These are phyloP conservation scores for Tolypocladium ovalisporum DNA, from an alignment of 2,329 filamentous ascomycete species.

Conservation along the genomic window DNA sequence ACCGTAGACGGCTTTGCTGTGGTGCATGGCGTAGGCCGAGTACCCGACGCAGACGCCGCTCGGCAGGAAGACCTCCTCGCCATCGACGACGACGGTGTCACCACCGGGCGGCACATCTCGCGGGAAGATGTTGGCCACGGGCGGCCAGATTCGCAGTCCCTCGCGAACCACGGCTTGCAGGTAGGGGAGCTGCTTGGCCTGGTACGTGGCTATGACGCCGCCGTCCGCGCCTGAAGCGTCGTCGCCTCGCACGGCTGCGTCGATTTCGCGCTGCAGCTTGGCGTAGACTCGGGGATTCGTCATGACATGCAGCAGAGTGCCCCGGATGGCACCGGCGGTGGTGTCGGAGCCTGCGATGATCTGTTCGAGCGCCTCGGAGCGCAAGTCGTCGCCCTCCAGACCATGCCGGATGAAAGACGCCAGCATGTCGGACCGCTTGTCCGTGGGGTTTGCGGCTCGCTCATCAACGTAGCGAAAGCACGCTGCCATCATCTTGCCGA, in stretches of 20 bases:
- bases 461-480: slow-evolving; percentile 17
- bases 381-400: slow-evolving; percentile 19
- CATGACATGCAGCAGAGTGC: slow-evolving; percentile 39
- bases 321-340: slow-evolving; percentile 25
- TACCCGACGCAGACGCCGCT: slow-evolving; percentile 16
- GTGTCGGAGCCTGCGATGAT: slow-evolving; percentile 43
- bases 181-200: slow-evolving; percentile 29
- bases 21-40: slow-evolving; percentile 18
- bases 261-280: slow-evolving; percentile 38
- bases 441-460: slow-evolving; percentile 11
- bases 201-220: slow-evolving; percentile 21
- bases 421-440: slow-evolving; percentile 25
- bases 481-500: slow-evolving; percentile 21
- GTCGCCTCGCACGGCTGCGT: slow-evolving; percentile 30
- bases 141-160: slow-evolving; percentile 33
- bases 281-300: slow-evolving; percentile 34
- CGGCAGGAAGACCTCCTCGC: slow-evolving; percentile 26
- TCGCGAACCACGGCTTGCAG: slow-evolving; percentile 40
- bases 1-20: slow-evolving; percentile 18
- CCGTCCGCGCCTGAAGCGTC: slow-evolving; percentile 25
- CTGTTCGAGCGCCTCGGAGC: slow-evolving; percentile 18
- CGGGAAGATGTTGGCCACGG: slow-evolving; percentile 26
- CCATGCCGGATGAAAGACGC: slow-evolving; percentile 29
- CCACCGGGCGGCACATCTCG: slow-evolving; percentile 16
- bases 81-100: slow-evolving; percentile 16